Conservation (phyloP, 768 basidiomycete genomes). For the Xerocomellus intermedius region DNA sequence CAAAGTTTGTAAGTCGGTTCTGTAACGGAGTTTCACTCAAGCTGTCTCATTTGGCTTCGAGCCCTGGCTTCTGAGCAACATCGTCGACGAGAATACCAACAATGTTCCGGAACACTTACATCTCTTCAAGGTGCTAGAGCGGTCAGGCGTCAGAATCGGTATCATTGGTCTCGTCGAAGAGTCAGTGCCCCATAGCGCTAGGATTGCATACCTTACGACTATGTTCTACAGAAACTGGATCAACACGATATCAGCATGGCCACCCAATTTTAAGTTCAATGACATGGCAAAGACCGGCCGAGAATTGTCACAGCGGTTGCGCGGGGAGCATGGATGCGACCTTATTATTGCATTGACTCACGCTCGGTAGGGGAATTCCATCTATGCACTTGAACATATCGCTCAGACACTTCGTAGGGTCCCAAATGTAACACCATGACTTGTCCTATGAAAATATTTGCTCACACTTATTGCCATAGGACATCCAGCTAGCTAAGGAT, state of each 20-base stretch:
- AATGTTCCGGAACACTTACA: conserved; percentile 58
- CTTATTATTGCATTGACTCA: conserved; percentile 86
- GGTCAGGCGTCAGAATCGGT: conserved; percentile 69
- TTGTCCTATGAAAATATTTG: not conserved
- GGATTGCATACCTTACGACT: not conserved
- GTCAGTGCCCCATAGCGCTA: conserved; percentile 38
- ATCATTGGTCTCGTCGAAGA: conserved; percentile 86
- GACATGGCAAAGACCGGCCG: conserved; percentile 72
- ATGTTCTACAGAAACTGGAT: conserved; percentile 74
- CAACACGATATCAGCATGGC: conserved; percentile 83
- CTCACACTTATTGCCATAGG: conserved; percentile 41
- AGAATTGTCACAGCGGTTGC: conserved; percentile 69
- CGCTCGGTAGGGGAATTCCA: conserved; percentile 48
- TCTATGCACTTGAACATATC: not conserved
- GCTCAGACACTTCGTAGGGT: conserved; percentile 21
- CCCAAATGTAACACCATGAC: conserved; percentile 26
- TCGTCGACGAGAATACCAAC: conserved; percentile 66
- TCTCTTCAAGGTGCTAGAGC: conserved; percentile 66
- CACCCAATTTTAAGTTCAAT: conserved; percentile 68
- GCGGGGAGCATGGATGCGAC: conserved; percentile 74
- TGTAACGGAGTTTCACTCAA: not conserved
- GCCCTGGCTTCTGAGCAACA: conserved; percentile 92
- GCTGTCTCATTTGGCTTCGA: conserved; percentile 26
- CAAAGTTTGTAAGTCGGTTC: conserved; percentile 59
- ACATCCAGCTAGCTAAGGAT: conserved; percentile 68